These are phyloP conservation scores for Botryobasidium botryosum DNA, from an alignment of 768 basidiomycete species.

Conservation along the genomic window DNA sequence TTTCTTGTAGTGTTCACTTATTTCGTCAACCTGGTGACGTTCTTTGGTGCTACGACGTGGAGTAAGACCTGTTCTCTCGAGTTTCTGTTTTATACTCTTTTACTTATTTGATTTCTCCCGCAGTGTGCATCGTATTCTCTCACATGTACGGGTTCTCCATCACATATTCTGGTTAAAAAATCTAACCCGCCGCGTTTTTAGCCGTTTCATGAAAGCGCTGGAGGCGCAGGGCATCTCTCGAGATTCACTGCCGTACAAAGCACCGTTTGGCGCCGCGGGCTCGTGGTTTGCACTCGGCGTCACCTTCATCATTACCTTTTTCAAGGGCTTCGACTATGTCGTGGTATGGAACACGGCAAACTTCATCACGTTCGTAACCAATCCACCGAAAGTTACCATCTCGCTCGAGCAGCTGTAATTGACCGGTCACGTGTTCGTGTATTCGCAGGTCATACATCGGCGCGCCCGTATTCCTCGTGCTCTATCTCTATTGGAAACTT, in stretches of 20 bases:
- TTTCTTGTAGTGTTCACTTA: slow-evolving; percentile 22
- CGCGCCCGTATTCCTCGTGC: slow-evolving; percentile 11
- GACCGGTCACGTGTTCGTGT: background rate
- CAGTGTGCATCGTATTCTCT: slow-evolving; percentile 33
- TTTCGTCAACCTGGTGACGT: slow-evolving; percentile 27
- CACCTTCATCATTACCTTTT: slow-evolving; percentile 13
- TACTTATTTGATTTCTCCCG: background rate
- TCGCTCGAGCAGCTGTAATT: too few relatives aligned
- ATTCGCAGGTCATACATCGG: slow-evolving; percentile 20
- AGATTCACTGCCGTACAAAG: slow-evolving; percentile 28
- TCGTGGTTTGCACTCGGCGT: slow-evolving; percentile 19
- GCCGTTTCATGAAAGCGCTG: slow-evolving; percentile 34
- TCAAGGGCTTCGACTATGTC: slow-evolving; percentile 23
- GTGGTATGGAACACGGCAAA: slow-evolving; percentile 34
- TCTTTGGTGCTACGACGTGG: slow-evolving; percentile 26
- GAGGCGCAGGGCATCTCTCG: slow-evolving; percentile 27
- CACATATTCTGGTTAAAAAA: background rate
- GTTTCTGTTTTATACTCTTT: background rate
- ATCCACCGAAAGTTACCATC: too few relatives aligned
- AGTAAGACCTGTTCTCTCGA: slow-evolving; percentile 7
- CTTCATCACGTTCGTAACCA: slow-evolving; percentile 38
- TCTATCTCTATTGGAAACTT: slow-evolving; percentile 6
- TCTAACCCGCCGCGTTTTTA: slow-evolving; percentile 17
- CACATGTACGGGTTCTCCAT: slow-evolving; percentile 32
- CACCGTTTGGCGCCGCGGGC: slow-evolving; percentile 15